Percentiles rank a stretch among this genome's conserved stretches.
Evolutionary conservation across 2,329 filamentous ascomycete genomes (phyloP).

Genomic region (Diaporthe citriasiana): DNA sequence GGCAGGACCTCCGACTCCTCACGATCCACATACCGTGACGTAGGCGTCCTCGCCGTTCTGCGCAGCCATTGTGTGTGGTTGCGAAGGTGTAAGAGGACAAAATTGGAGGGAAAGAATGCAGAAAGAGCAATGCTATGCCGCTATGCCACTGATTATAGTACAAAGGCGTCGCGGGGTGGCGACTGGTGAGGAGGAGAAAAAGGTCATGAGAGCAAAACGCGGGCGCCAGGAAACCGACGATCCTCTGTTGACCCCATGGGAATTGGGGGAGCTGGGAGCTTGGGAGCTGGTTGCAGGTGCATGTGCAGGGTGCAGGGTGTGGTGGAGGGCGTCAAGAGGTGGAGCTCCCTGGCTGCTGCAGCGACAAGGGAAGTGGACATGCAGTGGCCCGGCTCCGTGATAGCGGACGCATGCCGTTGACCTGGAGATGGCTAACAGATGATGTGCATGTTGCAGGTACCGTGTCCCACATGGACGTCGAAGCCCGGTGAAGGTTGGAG

Average conservation of each 20-base stretch:
- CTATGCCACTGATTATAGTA: constrained; percentile 42
- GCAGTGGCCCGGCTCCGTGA: background rate
- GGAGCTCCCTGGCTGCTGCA: constrained; percentile 3
- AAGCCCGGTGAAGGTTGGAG: constrained; percentile 28
- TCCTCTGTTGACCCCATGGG: constrained; percentile 34
- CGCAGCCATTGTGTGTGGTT: constrained; percentile 53
- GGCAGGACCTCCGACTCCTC: constrained; percentile 22
- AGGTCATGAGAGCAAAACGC: constrained; percentile 32
- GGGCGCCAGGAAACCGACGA: constrained; percentile 26
- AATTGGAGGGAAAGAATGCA: constrained; percentile 33
- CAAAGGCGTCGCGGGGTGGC: constrained; percentile 38
- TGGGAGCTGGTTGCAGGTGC: constrained; percentile 19
- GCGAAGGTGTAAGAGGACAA: constrained; percentile 14
- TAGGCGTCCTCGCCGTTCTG: constrained; percentile 65
- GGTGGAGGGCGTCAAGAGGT: background rate
- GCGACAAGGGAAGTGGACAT: constrained; percentile 17
- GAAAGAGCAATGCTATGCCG: constrained; percentile 41
- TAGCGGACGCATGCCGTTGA: background rate
- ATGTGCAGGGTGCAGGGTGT: constrained; percentile 18
- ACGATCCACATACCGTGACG: constrained; percentile 64
- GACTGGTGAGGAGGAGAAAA: constrained; percentile 27
- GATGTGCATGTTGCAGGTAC: background rate
- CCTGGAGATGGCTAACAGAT: constrained; percentile 9
- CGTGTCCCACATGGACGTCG: constrained; percentile 1
- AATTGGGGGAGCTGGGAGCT: constrained; percentile 26